Evolutionary conservation across 768 basidiomycete genomes (phyloP).

Genomic region (Tephrocybe sp.): DNA sequence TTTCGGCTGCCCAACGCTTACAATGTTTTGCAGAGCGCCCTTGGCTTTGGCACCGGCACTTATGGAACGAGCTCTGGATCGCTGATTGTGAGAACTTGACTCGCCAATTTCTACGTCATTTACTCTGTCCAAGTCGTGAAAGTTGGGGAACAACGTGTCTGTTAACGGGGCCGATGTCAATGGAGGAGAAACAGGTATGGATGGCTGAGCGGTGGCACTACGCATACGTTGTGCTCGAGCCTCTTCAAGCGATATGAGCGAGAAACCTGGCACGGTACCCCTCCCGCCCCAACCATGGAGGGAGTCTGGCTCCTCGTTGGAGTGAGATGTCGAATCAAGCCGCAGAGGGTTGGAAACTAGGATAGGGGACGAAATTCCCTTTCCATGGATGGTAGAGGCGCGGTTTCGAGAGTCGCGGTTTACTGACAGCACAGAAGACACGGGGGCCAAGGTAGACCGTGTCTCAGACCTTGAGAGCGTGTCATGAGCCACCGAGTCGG

Average conservation of each 20-base stretch:
- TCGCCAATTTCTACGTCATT: conserved; percentile 23
- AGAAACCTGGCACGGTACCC: conserved; percentile 47
- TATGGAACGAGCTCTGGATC: conserved; percentile 56
- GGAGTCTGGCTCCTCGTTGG: conserved; percentile 29
- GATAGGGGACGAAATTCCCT: conserved; percentile 59
- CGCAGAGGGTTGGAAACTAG: conserved; percentile 33
- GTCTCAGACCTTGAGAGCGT: conserved; percentile 32
- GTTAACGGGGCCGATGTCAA: conserved; percentile 18
- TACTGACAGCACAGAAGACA: conserved; percentile 22
- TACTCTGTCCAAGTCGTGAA: conserved; percentile 23
- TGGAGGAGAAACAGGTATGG: conserved; percentile 22
- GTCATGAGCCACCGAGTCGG: conserved; percentile 33
- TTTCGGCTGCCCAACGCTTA: conserved; percentile 33
- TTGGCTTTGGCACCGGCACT: conserved; percentile 61
- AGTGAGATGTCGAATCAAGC: conserved; percentile 17
- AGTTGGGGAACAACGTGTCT: conserved; percentile 32
- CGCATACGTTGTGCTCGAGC: conserved; percentile 72
- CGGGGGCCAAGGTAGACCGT: conserved; percentile 34
- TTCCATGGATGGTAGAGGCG: conserved; percentile 40
- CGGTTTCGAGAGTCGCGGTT: conserved; percentile 22
- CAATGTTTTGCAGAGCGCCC: conserved; percentile 43
- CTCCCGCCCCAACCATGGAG: conserved; percentile 56
- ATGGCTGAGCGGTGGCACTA: conserved; percentile 38
- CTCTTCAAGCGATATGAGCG: conserved; percentile 76
- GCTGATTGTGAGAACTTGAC: conserved; percentile 18